Percentiles rank a stretch among this genome's conserved stretches.
Evolutionary conservation across 2,329 filamentous ascomycete species (phyloP).

Genomic region (Neopestalotiopsis clavispora): DNA sequence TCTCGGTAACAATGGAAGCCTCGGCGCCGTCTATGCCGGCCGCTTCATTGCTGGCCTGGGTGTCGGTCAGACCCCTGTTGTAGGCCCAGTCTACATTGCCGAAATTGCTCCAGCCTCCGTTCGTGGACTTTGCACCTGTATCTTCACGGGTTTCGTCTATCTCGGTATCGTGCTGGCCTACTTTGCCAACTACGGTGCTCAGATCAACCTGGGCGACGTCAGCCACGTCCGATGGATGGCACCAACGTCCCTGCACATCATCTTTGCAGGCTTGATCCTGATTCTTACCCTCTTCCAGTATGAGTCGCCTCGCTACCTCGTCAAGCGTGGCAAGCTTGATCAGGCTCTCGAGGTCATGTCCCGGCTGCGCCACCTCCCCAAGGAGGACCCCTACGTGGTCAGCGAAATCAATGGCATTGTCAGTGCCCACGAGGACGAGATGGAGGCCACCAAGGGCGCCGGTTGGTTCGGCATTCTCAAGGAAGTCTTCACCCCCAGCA

Average conservation of each 20-base stretch:
- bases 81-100: slow-evolving; percentile 68
- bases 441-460: slow-evolving; percentile 71
- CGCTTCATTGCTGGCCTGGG: slow-evolving; percentile 65
- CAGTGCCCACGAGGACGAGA: slow-evolving; percentile 69
- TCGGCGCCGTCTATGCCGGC: slow-evolving; percentile 66
- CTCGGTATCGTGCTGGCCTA: slow-evolving; percentile 80
- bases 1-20: slow-evolving; percentile 57
- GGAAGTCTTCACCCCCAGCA: slow-evolving; percentile 72
- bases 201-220: slow-evolving; percentile 52
- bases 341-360: slow-evolving; percentile 61
- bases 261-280: slow-evolving; percentile 76
- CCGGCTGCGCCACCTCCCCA: slow-evolving; percentile 62
- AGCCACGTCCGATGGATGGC: slow-evolving; percentile 59
- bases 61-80: slow-evolving; percentile 47
- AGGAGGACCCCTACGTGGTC: slow-evolving; percentile 64
- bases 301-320: slow-evolving; percentile 73
- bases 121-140: slow-evolving; percentile 74
- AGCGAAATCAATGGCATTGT: slow-evolving; percentile 69
- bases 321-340: slow-evolving; percentile 67
- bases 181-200: slow-evolving; percentile 71
- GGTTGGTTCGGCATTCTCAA: slow-evolving; percentile 69
- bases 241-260: slow-evolving; percentile 77
- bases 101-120: slow-evolving; percentile 73
- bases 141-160: slow-evolving; percentile 75
- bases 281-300: slow-evolving; percentile 70